Evolutionary conservation across 148 eudicot genomes (phyloP), one percentile per base, ranked within the genome.

Genomic region (Heliamphora exappendiculata): DNA sequence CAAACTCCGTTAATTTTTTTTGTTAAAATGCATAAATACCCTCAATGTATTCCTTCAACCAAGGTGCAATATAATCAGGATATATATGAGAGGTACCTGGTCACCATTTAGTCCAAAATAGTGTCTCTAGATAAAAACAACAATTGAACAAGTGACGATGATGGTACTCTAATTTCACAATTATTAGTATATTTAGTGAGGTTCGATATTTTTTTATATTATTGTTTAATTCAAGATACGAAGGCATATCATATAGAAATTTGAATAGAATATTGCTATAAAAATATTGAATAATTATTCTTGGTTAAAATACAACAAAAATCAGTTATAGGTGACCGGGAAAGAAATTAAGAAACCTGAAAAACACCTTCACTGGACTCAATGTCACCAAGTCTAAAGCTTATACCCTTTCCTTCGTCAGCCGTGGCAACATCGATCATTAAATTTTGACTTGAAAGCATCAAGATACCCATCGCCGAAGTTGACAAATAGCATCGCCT

Each of bases 401-500:
- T 86, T 53, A 89, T 80, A 28, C 89, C 91, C 65, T 90, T 78
- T 64, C 92, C 88, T 80, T 89, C 91, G 81, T 86, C 88, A 31
- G 83, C 88, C 55, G 20, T 68, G 57, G 98, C 98, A 60, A 88
- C 88, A 60, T 94, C 92, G 59, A 60, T 94, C 92, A 59, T 84
- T 82, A 74, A 86, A 90, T 13, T 70, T 85, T 70, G 94, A 82
- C 69, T 87, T 85, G 75, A 84, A 90, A 67, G 89, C 80, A 76
- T 90, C 89, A 74, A 75, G 75, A 76, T 53, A 63, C 64, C 85
- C 91, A 44, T 59, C 78, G 20, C 76, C 85, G 82, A 94, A 89
- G 89, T 94, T 87, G 69, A 88, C 7, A 78, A 94, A 87, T 77
- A 91, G 69, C 90, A 94, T 89, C 20, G 89, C 98, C 98, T 94